A percentile compares a stretch with the other conserved stretches of the same genome.
Evolutionary conservation across 306 rosid genomes (phyloP).

Genomic region (Glycine soja): DNA sequence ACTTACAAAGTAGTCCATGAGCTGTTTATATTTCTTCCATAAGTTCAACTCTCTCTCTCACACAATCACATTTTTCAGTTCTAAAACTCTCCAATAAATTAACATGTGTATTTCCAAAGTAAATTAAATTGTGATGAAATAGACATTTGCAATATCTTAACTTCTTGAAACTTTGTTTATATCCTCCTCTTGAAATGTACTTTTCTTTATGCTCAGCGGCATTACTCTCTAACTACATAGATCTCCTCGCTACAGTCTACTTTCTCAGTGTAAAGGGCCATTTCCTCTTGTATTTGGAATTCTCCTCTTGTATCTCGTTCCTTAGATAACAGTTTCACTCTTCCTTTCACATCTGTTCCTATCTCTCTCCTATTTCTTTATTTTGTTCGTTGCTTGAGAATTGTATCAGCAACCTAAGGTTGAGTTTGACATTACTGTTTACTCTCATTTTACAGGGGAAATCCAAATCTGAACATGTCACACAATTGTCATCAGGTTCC

Average conservation of each 20-base stretch:
- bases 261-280: no score
- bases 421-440: constrained; percentile 38
- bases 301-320: constrained; percentile 20
- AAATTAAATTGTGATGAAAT: constrained; percentile 12
- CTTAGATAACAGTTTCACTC: not conserved
- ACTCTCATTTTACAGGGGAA: constrained; percentile 66
- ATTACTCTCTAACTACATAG: constrained; percentile 34
- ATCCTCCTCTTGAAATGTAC: constrained; percentile 20
- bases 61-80: not conserved
- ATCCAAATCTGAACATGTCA: constrained; percentile 54
- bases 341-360: not conserved
- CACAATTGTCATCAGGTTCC: constrained; percentile 57
- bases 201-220: constrained; percentile 16
- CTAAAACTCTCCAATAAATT: constrained; percentile 10
- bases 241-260: not conserved
- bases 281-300: not conserved
- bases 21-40: constrained; percentile 24
- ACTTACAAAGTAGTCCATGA: constrained; percentile 18
- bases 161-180: constrained; percentile 34
- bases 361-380: not conserved
- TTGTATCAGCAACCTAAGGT: constrained; percentile 15
- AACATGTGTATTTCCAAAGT: constrained; percentile 28
- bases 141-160: constrained; percentile 4
- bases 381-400: not conserved
- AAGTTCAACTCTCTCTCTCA: not conserved